Percentiles rank a stretch among this genome's conserved stretches.
Conservation (phyloP, 768 basidiomycete species). For the Collybia sp. region DNA sequence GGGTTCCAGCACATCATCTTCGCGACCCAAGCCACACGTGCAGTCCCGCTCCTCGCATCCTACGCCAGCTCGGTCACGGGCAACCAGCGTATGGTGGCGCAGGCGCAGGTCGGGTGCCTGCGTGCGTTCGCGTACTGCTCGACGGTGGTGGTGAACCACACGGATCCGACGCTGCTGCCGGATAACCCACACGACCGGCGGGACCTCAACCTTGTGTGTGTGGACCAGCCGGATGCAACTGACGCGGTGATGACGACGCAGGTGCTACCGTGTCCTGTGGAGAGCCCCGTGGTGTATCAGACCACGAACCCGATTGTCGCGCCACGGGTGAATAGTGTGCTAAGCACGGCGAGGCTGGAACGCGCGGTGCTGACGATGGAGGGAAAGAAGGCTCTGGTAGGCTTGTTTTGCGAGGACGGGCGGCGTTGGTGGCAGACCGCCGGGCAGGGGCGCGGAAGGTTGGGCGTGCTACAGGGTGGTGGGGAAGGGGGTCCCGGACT, state of each 20-base stretch:
- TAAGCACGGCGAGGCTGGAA: constrained; percentile 58
- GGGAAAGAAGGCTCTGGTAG: constrained; percentile 46
- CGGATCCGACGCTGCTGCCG: constrained; percentile 56
- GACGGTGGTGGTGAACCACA: constrained; percentile 69
- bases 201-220: constrained; percentile 59
- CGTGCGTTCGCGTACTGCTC: constrained; percentile 47
- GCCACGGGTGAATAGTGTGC: constrained; percentile 39
- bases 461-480: constrained; percentile 50
- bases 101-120: constrained; percentile 43
- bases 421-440: constrained; percentile 41
- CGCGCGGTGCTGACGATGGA: constrained; percentile 52
- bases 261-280: constrained; percentile 33
- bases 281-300: constrained; percentile 46
- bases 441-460: constrained; percentile 25
- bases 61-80: constrained; percentile 35
- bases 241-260: constrained; percentile 61
- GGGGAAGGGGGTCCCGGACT: constrained; percentile 38
- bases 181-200: constrained; percentile 42
- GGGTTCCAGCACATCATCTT: constrained; percentile 68
- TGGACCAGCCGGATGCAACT: constrained; percentile 8
- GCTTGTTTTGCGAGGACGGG: constrained; percentile 32
- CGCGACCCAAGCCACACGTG: constrained; percentile 71
- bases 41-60: constrained; percentile 44
- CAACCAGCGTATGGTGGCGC: constrained; percentile 24
- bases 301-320: constrained; percentile 70